Base-by-base conservation (phyloP, 2,329 filamentous ascomycete species). In the Parascedosporium putredinis region DNA sequence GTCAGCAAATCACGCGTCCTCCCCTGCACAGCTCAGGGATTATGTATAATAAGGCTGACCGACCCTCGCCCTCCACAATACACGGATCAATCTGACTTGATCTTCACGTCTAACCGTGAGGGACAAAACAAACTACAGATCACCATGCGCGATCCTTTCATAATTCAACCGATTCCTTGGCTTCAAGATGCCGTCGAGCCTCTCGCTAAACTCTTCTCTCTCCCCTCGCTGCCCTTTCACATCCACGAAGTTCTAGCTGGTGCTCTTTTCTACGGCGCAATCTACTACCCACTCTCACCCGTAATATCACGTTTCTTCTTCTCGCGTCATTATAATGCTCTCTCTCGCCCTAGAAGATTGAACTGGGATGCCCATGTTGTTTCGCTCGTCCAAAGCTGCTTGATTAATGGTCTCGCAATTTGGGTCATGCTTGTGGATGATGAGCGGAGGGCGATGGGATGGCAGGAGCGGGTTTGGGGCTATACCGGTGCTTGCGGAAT, bases 341-440 rank as follows among this genome's bases (percentile, higher is more conserved):
- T 80, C 45, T 67, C 71, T 23, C 74, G 76, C 50, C 86, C 84
- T 51, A 77, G 75, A 61, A 67, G 67, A 42, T 72, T 88, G 54
- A 93, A 86, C 72, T 93, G 88, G 88, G 81, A 94, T 63, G 83
- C 88, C 22, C 88, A 91, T 62, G 82, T 91, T 50, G 87, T 93
- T 27, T 89, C 85, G n/a, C 76, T 93, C 56, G 72, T 87, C 50
- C 88, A 94, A 73, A 84, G 81, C 62, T 70, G 74, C 27, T 67
- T 88, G 50, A 86, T 94, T 67, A 88, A 84, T 63, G 63, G 57
- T 45, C 67, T 90, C 27, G 84, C 86, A n/a, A 67, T 93, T 14
- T 90, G 81, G 75, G 76, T 86, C 51, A 86, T 89, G 66, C 72
- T 71, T 50, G 66, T 62, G 38, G 87, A 93, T 63, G 69, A 81